Base-by-base conservation (phyloP, 2,329 filamentous ascomycete genomes). In the Fusarium sublunatum region DNA sequence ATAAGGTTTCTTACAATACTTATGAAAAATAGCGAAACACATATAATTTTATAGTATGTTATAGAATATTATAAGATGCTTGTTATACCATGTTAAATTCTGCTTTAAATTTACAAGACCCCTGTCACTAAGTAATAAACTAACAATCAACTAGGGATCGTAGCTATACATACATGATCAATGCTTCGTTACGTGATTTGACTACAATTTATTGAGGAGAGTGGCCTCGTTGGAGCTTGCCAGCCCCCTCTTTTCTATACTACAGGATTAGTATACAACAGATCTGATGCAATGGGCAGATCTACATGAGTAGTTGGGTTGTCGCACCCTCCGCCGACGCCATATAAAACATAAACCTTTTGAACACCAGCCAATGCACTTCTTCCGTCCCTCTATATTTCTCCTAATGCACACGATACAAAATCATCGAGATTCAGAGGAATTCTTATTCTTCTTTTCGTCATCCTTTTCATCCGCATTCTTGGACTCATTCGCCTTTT, bases 321-420 rank as follows among this genome's bases (percentile, higher is more conserved):
- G 54, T 68, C 53, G 48, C 56, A 58, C 50, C 64, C 50, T 65
- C 67, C 62, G 67, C 62, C 62, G 70, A 75, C 74, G 68, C 72
- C 72, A 65, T 64, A 67, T 59, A 70, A 70, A 69, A 73, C 70
- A 63, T 70, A 66, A 74, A 68, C 71, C 70, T 70, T 76, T 74
- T 74, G 34, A 77, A 76, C 76, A 77, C 75, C 75, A 65, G 63
- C 70, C 57, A 72, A 78, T 77, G 74, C 76, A 69, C 58, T 64
- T 67, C 58, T 60, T 56, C 55, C 61, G 55, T 67, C 57, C 61
- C 47, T 62, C 62, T 69, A 66, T 65, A 58, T 29, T 51, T 61
- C 40, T 44, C 32, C 50, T 44, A 56, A 47, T 34, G 47, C 41
- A 49, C 68, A 68, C 70, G 58, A 52, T 70, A 69, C 66, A 71